Percentiles rank a stretch among this genome's conserved stretches.
These are phyloP conservation scores for Gnomoniopsis smithogilvyi DNA, from an alignment of 2,329 filamentous ascomycete genomes.

Conservation along the genomic window DNA sequence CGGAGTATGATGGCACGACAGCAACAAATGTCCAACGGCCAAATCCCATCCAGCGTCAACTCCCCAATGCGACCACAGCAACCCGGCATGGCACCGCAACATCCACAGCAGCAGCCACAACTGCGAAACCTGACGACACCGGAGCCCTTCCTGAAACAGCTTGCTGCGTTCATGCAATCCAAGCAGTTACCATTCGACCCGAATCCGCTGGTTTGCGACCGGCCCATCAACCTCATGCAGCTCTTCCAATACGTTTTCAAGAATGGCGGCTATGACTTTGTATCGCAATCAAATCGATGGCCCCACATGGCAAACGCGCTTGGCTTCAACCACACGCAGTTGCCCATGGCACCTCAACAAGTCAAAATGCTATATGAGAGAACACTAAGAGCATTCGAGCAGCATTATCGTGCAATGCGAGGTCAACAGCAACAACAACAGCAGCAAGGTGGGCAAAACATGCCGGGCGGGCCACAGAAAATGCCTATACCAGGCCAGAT, in stretches of 20 bases:
- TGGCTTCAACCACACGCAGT: conserved; percentile 59
- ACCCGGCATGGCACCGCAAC: conserved; percentile 44
- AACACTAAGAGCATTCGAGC: conserved; percentile 75
- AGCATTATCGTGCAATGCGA: conserved; percentile 53
- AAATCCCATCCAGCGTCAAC: conserved; percentile 25
- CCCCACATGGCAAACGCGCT: conserved; percentile 64
- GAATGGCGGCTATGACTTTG: conserved; percentile 71
- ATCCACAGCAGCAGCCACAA: not conserved
- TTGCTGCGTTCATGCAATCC: conserved; percentile 74
- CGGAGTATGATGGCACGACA: conserved; percentile 52
- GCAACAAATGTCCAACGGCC: conserved; percentile 43
- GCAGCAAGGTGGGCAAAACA: conserved; percentile 28
- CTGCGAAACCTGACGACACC: conserved; percentile 42
- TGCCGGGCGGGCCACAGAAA: conserved; percentile 39
- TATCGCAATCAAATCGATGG: conserved; percentile 72
- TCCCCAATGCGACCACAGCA: conserved; percentile 50
- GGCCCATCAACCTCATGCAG: conserved; percentile 69
- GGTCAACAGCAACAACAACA: conserved; percentile 48
- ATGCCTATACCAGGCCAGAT: conserved; percentile 38
- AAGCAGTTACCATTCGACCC: conserved; percentile 71
- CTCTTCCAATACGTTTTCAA: conserved; percentile 78
- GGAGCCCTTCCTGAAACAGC: conserved; percentile 71
- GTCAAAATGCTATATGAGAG: conserved; percentile 71
- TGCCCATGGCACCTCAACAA: conserved; percentile 65
- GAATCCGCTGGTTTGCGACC: conserved; percentile 70